phyloP scores from a whole-genome alignment of 331 rosid genomes.

The Phaseolus coccineus region DNA sequence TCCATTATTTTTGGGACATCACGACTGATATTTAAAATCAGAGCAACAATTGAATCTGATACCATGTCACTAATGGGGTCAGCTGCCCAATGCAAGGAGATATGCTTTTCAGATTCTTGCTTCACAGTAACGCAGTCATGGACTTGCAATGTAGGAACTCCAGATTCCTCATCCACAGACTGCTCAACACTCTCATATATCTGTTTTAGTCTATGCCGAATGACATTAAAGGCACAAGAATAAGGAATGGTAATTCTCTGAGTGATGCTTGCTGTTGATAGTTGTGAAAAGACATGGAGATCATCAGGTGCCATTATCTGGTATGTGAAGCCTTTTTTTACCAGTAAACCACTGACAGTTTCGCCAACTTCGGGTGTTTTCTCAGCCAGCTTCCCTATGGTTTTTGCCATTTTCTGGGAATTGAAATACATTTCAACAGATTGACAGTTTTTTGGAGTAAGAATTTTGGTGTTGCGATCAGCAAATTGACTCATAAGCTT shows the following conservation, averaged over 20 bases:
- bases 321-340: slow-evolving; percentile 88
- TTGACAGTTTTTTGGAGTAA: slow-evolving; percentile 91
- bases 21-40: slow-evolving; percentile 71
- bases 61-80: slow-evolving; percentile 96
- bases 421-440: slow-evolving; percentile 92
- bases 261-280: slow-evolving; percentile 72
- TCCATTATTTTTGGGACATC: slow-evolving; percentile 73
- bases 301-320: slow-evolving; percentile 97
- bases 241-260: slow-evolving; percentile 90
- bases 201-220: slow-evolving; percentile 71
- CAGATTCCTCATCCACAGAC: slow-evolving; percentile 78
- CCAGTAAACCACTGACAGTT: slow-evolving; percentile 80
- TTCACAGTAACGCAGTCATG: slow-evolving; percentile 78
- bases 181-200: slow-evolving; percentile 84
- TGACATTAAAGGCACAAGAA: slow-evolving; percentile 67
- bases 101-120: slow-evolving; percentile 83
- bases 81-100: slow-evolving; percentile 86
- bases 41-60: slow-evolving; percentile 83
- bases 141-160: slow-evolving; percentile 69
- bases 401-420: slow-evolving; percentile 93
- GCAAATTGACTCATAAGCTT: slow-evolving; percentile 80
- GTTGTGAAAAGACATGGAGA: slow-evolving; percentile 90
- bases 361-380: slow-evolving; percentile 77
- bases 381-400: slow-evolving; percentile 87
- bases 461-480: slow-evolving; percentile 82